Evolutionary conservation across 768 basidiomycete species (phyloP).

Genomic region (Panaeolus cyanescens): DNA sequence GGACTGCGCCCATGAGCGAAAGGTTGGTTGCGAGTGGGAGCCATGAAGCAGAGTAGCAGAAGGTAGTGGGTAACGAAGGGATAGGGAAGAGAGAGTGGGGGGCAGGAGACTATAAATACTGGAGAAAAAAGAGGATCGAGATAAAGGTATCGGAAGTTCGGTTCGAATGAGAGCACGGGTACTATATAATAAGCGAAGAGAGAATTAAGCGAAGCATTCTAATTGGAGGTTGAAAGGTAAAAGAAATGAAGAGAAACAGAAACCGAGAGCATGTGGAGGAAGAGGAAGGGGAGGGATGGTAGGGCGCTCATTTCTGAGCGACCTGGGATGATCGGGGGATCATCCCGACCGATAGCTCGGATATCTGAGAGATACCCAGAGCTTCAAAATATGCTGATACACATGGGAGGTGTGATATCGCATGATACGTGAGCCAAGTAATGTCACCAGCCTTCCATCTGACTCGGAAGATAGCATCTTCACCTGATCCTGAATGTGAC

Average conservation of each 20-base stretch:
- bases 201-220: too few relatives aligned
- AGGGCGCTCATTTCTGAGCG: background rate
- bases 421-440: slow-evolving; percentile 31
- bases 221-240: too few relatives aligned
- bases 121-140: background rate
- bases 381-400: background rate
- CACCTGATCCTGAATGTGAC: slow-evolving; percentile 19
- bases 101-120: background rate
- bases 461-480: slow-evolving; percentile 23
- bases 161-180: too few relatives aligned
- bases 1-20: too few relatives aligned
- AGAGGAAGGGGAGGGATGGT: background rate
- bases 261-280: too few relatives aligned
- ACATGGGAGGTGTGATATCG: background rate
- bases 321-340: background rate
- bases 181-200: too few relatives aligned
- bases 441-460: slow-evolving; percentile 30
- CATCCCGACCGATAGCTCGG: background rate
- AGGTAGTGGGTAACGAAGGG: background rate
- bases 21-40: background rate
- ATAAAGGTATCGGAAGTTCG: too few relatives aligned
- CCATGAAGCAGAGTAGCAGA: background rate
- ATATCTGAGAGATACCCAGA: background rate
- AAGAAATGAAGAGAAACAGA: too few relatives aligned
- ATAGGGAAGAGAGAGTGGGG: background rate